phyloP scores from a whole-genome alignment of 164 flowering plant genomes.

The Paratinospora sagittata region DNA sequence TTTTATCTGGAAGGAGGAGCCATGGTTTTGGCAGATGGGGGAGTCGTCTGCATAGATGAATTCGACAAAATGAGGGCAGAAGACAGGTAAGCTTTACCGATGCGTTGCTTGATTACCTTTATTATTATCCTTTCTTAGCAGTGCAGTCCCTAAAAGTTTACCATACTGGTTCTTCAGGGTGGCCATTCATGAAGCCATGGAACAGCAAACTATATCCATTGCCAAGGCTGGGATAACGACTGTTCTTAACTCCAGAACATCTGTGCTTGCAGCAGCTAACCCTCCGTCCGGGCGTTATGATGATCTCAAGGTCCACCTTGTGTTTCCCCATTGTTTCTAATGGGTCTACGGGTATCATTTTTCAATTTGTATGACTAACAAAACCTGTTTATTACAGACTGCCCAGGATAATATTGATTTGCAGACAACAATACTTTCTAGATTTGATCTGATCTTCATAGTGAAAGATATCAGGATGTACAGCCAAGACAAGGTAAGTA shows the following conservation, averaged over 20 bases:
- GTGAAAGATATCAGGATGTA: slow-evolving; percentile 91
- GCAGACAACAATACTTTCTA: slow-evolving; percentile 96
- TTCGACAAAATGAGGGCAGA: slow-evolving; percentile 99
- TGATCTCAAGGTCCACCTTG: slow-evolving; percentile 76
- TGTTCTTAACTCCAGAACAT: slow-evolving; percentile 94
- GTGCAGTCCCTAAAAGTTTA: slow-evolving; percentile 1
- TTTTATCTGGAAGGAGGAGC: slow-evolving; percentile 99
- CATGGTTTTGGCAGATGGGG: slow-evolving; percentile 99
- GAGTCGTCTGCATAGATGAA: slow-evolving; percentile 98
- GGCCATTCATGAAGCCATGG: slow-evolving; percentile 99
- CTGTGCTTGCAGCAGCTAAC: slow-evolving; percentile 99
- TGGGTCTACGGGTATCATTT: neutral
- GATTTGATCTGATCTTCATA: slow-evolving; percentile 95
- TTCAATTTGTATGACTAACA: slow-evolving; percentile 7
- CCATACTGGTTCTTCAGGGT: slow-evolving; percentile 45
- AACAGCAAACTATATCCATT: slow-evolving; percentile 98
- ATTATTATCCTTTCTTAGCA: neutral
- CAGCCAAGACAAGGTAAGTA: slow-evolving; percentile 85
- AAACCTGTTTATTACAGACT: slow-evolving; percentile 48
- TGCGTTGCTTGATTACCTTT: neutral
- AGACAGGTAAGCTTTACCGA: slow-evolving; percentile 54
- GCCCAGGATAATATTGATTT: slow-evolving; percentile 97
- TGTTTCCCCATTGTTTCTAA: neutral
- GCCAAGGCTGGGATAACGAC: slow-evolving; percentile 99
- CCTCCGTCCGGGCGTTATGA: slow-evolving; percentile 99